Conservation (phyloP, 257 asterid species). For the Scutellaria barbata region DNA sequence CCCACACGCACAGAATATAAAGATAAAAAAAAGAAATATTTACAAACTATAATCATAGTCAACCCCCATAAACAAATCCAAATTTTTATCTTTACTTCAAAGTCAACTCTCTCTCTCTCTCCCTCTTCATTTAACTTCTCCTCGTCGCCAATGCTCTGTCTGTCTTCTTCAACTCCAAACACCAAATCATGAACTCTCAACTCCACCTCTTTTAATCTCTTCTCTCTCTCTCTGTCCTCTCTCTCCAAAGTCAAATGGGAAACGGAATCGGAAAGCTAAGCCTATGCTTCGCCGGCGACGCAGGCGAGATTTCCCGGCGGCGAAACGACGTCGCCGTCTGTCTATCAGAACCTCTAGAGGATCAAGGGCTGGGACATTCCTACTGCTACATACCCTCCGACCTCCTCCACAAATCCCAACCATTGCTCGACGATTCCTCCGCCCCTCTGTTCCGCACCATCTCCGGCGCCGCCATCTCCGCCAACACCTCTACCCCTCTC, state of each 20-base stretch:
- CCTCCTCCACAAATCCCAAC: slow-evolving; percentile 44
- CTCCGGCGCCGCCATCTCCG: slow-evolving; percentile 96
- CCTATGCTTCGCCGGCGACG: slow-evolving; percentile 77
- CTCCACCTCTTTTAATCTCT: slow-evolving; percentile 27
- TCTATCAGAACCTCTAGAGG: slow-evolving; percentile 65
- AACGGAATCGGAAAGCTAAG: slow-evolving; percentile 62
- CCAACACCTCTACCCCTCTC: slow-evolving; percentile 78
- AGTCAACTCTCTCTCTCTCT: slow-evolving; percentile 63
- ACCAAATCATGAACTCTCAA: slow-evolving; percentile 27
- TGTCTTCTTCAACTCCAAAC: slow-evolving; percentile 24
- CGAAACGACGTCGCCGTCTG: slow-evolving; percentile 54
- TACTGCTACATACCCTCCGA: slow-evolving; percentile 82
- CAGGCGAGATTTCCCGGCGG: slow-evolving; percentile 77
- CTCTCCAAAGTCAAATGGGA: slow-evolving; percentile 53
- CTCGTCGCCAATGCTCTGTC: background rate
- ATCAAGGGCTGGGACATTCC: slow-evolving; percentile 83
- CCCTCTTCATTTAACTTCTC: slow-evolving; percentile 22
- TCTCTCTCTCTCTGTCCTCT: slow-evolving; percentile 4
- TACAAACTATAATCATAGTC: too few relatives aligned
- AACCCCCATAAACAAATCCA: slow-evolving; percentile 12
- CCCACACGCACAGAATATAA: slow-evolving; percentile 42
- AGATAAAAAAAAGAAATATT: too few relatives aligned
- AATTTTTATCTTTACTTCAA: slow-evolving; percentile 22
- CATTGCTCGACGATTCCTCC: too few relatives aligned
- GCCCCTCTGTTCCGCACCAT: slow-evolving; percentile 66